Evolutionary conservation across 2,329 filamentous ascomycete genomes (phyloP).

Genomic region (Fusarium duplospermum): DNA sequence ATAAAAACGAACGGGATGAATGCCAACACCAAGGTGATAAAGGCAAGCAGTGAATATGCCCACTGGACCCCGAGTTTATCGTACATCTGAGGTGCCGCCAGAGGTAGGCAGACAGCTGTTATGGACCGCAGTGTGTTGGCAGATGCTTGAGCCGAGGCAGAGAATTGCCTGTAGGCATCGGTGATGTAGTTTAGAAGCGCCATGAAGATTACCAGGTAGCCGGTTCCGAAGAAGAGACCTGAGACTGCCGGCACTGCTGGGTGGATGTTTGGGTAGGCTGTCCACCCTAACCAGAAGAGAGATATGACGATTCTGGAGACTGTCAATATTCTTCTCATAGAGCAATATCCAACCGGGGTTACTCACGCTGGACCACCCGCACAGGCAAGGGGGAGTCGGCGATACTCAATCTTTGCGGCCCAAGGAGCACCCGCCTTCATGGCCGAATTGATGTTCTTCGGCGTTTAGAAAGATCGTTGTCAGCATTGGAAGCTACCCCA

Average conservation of each 20-base stretch:
- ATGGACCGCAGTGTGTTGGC: slow-evolving; percentile 16
- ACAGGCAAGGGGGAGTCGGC: slow-evolving; percentile 31
- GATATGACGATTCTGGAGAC: slow-evolving; percentile 5
- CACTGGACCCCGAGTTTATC: slow-evolving; percentile 23
- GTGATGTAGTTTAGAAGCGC: slow-evolving; percentile 15
- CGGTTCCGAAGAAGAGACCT: background rate
- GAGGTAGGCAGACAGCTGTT: slow-evolving; percentile 13
- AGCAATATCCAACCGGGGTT: rapidly evolving
- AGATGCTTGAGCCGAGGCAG: slow-evolving; percentile 13
- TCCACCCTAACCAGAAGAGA: slow-evolving; percentile 38
- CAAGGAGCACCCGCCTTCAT: slow-evolving; percentile 11
- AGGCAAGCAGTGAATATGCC: slow-evolving; percentile 11
- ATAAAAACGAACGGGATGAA: background rate
- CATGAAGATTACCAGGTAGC: background rate
- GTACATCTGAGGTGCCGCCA: slow-evolving; percentile 30
- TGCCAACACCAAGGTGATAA: background rate
- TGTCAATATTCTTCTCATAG: background rate
- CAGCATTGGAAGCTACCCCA: rapidly evolving
- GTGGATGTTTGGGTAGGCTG: background rate
- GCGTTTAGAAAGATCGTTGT: rapidly evolving
- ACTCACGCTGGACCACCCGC: slow-evolving; percentile 12
- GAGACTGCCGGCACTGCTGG: background rate
- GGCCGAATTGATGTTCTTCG: background rate
- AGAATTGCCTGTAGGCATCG: slow-evolving; percentile 15
- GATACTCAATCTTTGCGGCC: slow-evolving; percentile 26